phyloP scores from a whole-genome alignment of 1,284 basidiomycete genomes.

The Pseudozyma sp. region DNA sequence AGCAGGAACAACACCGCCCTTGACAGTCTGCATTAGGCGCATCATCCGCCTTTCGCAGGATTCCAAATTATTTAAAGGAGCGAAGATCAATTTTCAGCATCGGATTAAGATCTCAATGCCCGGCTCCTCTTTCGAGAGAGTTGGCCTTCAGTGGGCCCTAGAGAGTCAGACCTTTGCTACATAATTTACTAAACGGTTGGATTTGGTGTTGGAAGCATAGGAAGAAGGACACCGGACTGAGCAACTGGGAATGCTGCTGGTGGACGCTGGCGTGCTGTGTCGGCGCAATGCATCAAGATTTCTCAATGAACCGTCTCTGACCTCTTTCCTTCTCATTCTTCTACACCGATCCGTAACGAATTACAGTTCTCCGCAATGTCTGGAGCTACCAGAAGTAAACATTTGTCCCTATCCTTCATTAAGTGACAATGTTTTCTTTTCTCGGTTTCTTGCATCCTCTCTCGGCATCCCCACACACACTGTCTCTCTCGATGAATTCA shows the following conservation, averaged over 20 bases:
- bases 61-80: conserved; percentile 64
- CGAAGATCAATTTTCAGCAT: conserved; percentile 55
- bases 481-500: neutral
- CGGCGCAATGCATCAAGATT: neutral
- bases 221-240: too few species aligned
- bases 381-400: conserved; percentile 60
- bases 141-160: conserved; percentile 50
- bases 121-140: conserved; percentile 19
- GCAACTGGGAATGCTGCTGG: neutral
- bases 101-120: conserved; percentile 67
- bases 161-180: conserved; percentile 68
- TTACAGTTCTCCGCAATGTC: conserved; percentile 62
- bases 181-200: conserved; percentile 12
- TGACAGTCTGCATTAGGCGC: conserved; percentile 65
- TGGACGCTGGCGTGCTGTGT: conserved; percentile 2
- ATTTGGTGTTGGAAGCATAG: neutral
- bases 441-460: conserved; percentile 11
- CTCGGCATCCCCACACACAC: neutral
- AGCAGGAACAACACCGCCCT: conserved; percentile 41
- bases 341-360: neutral
- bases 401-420: neutral
- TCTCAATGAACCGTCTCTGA: conserved; percentile 7
- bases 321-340: conserved; percentile 4
- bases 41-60: conserved; percentile 58
- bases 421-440: conserved; percentile 11